Evolutionary conservation across 345 rosid genomes (phyloP).

Genomic region (Nasturtium officinale): DNA sequence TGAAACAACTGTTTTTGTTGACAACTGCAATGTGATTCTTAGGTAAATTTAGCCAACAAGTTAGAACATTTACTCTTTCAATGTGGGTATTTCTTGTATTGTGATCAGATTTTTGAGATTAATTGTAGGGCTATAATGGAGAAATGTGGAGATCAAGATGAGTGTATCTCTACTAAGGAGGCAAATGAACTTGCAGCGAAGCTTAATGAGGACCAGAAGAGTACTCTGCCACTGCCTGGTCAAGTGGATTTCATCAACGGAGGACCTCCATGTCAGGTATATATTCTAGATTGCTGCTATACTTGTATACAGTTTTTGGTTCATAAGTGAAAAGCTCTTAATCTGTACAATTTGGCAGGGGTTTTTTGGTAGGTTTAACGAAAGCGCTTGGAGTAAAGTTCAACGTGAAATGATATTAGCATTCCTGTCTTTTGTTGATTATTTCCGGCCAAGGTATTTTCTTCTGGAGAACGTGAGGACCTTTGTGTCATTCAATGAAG

Average conservation of each 20-base stretch:
- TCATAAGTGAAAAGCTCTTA: neutral
- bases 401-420: no score
- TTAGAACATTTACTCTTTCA: neutral
- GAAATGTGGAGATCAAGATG: slow-evolving; percentile 73
- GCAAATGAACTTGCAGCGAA: slow-evolving; percentile 55
- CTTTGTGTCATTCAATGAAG: no score
- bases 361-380: no score
- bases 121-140: slow-evolving; percentile 76
- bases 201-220: slow-evolving; percentile 46
- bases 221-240: slow-evolving; percentile 55
- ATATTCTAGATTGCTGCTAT: neutral
- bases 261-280: slow-evolving; percentile 97
- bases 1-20: slow-evolving; percentile 61
- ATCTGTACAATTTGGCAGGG: slow-evolving; percentile 17
- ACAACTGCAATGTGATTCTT: slow-evolving; percentile 89
- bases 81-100: slow-evolving; percentile 10
- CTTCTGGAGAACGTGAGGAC: no score
- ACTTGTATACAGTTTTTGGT: neutral
- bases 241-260: slow-evolving; percentile 92
- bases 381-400: no score
- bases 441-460: no score
- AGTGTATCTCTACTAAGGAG: slow-evolving; percentile 77
- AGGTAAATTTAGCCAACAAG: slow-evolving; percentile 42
- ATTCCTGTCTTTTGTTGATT: no score
- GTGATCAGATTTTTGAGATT: slow-evolving; percentile 22